phyloP scores from a whole-genome alignment of 1,139 yeast species.

The Lodderomyces beijingensis region DNA sequence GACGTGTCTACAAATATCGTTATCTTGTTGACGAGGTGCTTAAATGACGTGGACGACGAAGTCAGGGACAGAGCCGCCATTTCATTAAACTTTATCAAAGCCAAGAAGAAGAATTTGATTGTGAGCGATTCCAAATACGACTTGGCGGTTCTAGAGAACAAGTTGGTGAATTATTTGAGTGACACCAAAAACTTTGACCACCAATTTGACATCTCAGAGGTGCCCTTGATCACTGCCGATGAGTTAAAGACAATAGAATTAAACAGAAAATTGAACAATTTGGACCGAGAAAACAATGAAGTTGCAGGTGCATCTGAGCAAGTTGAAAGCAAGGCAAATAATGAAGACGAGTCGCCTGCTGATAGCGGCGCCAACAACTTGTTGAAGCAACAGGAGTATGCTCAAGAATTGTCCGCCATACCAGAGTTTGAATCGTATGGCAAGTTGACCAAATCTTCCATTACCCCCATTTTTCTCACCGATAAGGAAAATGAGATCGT shows the following conservation, averaged over 20 bases:
- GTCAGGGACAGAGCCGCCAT: constrained; percentile 97
- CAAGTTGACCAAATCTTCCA: constrained; percentile 65
- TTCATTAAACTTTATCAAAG: constrained; percentile 63
- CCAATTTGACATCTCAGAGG: constrained; percentile 67
- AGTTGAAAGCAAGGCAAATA: constrained; percentile 5
- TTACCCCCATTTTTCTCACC: constrained; percentile 61
- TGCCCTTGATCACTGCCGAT: constrained; percentile 61
- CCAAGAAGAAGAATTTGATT: constrained; percentile 51
- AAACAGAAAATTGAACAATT: constrained; percentile 52
- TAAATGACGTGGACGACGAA: constrained; percentile 90
- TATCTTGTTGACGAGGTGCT: constrained; percentile 75
- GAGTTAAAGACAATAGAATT: constrained; percentile 60
- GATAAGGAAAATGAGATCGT: constrained; percentile 94
- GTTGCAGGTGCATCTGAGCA: constrained; percentile 1
- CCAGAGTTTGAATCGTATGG: constrained; percentile 76
- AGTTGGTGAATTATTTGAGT: constrained; percentile 67
- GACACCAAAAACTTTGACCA: constrained; percentile 53
- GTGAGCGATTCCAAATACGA: constrained; percentile 70
- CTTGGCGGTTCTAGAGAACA: constrained; percentile 70
- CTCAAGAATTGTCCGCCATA: constrained; percentile 60
- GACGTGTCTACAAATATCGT: constrained; percentile 64
- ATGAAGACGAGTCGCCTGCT: constrained; percentile 10
- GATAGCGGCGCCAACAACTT: constrained; percentile 27
- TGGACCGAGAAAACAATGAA: constrained; percentile 24
- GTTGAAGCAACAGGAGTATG: constrained; percentile 57